A percentile compares a stretch with the other conserved stretches of the same genome.
phyloP scores from a whole-genome alignment of 2,329 filamentous ascomycete genomes.

The Diplodia sapinea region DNA sequence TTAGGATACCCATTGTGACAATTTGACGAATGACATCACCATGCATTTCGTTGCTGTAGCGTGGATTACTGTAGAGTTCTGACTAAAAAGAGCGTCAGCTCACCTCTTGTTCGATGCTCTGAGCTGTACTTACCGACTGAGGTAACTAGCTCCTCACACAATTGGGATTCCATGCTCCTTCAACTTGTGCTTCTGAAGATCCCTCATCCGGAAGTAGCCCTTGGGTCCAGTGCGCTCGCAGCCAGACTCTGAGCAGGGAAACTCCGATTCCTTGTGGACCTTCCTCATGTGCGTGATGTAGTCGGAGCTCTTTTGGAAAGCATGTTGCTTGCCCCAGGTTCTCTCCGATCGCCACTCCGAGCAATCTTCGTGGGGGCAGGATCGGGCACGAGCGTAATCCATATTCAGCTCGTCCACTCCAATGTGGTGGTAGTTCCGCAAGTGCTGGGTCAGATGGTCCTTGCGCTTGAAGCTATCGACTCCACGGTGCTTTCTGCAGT shows the following conservation, averaged over 20 bases:
- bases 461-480: conserved; percentile 45
- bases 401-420: conserved; percentile 36
- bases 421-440: conserved; percentile 47
- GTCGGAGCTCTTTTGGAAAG: conserved; percentile 37
- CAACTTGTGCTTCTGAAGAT: conserved; percentile 34
- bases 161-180: conserved; percentile 33
- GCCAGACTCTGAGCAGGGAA: conserved; percentile 41
- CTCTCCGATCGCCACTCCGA: conserved; percentile 33
- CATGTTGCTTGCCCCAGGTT: background rate
- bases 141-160: background rate
- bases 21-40: too few relatives aligned
- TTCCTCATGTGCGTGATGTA: conserved; percentile 48
- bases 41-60: too few relatives aligned
- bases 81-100: too few relatives aligned
- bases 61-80: too few relatives aligned
- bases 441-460: conserved; percentile 49
- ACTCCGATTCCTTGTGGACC: conserved; percentile 44
- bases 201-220: conserved; percentile 35
- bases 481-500: conserved; percentile 45
- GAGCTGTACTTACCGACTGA: background rate
- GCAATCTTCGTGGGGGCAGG: conserved; percentile 38
- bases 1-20: too few relatives aligned
- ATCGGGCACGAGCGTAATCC: conserved; percentile 16
- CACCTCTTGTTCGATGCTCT: too few relatives aligned
- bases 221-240: conserved; percentile 40